phyloP scores from a whole-genome alignment of 176 grass and related monocot species.

The Metroxylon sagu region DNA sequence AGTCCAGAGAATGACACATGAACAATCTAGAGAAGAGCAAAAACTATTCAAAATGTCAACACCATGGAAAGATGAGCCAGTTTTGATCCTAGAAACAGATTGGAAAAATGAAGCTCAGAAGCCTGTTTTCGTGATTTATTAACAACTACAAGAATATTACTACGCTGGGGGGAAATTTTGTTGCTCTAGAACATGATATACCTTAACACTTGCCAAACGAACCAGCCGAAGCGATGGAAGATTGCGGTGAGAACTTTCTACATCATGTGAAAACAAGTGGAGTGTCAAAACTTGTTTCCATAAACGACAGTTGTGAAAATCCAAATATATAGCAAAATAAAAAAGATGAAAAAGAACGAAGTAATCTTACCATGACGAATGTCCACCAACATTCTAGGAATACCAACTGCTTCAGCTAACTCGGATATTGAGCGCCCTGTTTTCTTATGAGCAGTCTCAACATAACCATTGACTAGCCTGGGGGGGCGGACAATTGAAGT shows the following conservation, averaged over 20 bases:
- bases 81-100: neutral
- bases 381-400: constrained; percentile 82
- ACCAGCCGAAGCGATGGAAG: constrained; percentile 69
- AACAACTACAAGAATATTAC: too few relatives aligned
- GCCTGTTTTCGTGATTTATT: too few relatives aligned
- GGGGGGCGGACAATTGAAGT: neutral
- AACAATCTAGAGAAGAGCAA: too few relatives aligned
- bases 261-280: constrained; percentile 10
- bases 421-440: constrained; percentile 65
- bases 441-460: constrained; percentile 57
- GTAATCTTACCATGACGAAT: constrained; percentile 83
- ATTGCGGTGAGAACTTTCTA: constrained; percentile 78
- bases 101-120: constrained; percentile 4
- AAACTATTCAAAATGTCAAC: too few relatives aligned
- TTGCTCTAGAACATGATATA: constrained; percentile 10
- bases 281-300: neutral
- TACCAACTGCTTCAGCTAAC: constrained; percentile 66
- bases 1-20: too few relatives aligned
- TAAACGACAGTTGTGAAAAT: constrained; percentile 9
- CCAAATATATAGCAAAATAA: too few relatives aligned
- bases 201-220: constrained; percentile 67
- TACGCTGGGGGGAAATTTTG: too few relatives aligned
- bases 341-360: neutral
- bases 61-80: too few relatives aligned
- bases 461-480: constrained; percentile 89